Base-by-base conservation (phyloP, 2,329 filamentous ascomycete genomes). In the Xylaria sp. region DNA sequence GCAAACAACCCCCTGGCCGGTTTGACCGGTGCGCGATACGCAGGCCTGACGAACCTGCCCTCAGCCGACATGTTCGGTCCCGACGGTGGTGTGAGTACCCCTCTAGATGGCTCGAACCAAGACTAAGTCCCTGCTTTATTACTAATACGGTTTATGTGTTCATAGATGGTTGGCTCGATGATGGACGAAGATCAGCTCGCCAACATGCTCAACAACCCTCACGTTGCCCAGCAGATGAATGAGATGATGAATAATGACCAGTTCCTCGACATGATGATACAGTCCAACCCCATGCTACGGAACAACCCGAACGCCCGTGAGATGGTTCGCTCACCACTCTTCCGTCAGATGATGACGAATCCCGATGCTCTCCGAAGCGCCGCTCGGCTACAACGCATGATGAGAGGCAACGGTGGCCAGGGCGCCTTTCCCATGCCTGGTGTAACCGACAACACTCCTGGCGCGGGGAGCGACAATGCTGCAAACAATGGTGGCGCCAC, bases 241-340 rank as follows among this genome's bases (percentile, higher is more conserved):
- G 95, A 98, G 81, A 93, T 94, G 42, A 91, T 99, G 79, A 93
- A 94, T 80, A 98, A 98, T 81, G 95, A 96, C n/a, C 88, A 91
- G 21, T 92, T 99, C 75, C 88, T 98, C 78, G 93, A 98, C 78
- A 93, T 97, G 88, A 93, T 98, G 87, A 94, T 99, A 75, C 90
- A 96, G 75, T 89, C 92, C 77, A 97, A 97, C 78, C 96, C 96
- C 2, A 75, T 77, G 72, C 63, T 78, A 9, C 76, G 76, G 18
- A 76, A 77, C 65, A 75, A 77, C 65, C 92, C 92, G 48, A 88
- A 91, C 69, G 92, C 93, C 25, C 89, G 94, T 74, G 90, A 97
- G 77, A 91, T 98, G 81, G 88, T 99, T 75, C 91, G 93, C 69
- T 96, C 94, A 27, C 94, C 94, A 0, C 88, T 94, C 71, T 94